Conservation (phyloP, 768 basidiomycete species). For the Wakefieldia striispora region DNA sequence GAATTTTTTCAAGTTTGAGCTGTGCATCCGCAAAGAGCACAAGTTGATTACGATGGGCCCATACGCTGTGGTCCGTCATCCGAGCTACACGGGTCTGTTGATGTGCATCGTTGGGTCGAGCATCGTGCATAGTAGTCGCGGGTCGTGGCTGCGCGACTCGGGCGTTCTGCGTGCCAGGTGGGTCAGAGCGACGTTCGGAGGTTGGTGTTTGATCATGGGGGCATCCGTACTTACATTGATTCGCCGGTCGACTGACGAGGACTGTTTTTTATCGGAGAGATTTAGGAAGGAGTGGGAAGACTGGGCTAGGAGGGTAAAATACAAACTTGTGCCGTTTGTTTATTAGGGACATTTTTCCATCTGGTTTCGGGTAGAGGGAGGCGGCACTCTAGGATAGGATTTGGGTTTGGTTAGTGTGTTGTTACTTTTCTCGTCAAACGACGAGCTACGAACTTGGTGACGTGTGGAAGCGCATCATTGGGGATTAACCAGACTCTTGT, state of each 20-base stretch:
- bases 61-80: conserved; percentile 30
- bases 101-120: neutral
- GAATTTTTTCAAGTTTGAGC: conserved; percentile 15
- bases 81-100: conserved; percentile 19
- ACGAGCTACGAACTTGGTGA: too few relatives aligned
- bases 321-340: conserved; percentile 7
- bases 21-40: conserved; percentile 20
- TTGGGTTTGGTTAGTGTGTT: too few relatives aligned
- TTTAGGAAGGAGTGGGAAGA: conserved; percentile 23
- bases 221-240: neutral
- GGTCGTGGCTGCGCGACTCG: conserved; percentile 4
- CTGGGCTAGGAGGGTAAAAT: conserved; percentile 16
- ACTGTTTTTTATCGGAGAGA: conserved; percentile 12
- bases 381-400: too few relatives aligned
- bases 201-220: neutral
- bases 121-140: neutral
- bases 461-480: too few relatives aligned
- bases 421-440: too few relatives aligned
- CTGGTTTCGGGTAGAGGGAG: too few relatives aligned
- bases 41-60: conserved; percentile 27
- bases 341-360: neutral
- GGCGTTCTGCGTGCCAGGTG: neutral
- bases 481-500: too few relatives aligned
- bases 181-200: neutral
- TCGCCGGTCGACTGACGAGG: conserved; percentile 23